Percentiles rank a stretch among this genome's conserved stretches.
Evolutionary conservation across 2,329 filamentous ascomycete genomes (phyloP).

Genomic region (Colletotrichum truncatum): DNA sequence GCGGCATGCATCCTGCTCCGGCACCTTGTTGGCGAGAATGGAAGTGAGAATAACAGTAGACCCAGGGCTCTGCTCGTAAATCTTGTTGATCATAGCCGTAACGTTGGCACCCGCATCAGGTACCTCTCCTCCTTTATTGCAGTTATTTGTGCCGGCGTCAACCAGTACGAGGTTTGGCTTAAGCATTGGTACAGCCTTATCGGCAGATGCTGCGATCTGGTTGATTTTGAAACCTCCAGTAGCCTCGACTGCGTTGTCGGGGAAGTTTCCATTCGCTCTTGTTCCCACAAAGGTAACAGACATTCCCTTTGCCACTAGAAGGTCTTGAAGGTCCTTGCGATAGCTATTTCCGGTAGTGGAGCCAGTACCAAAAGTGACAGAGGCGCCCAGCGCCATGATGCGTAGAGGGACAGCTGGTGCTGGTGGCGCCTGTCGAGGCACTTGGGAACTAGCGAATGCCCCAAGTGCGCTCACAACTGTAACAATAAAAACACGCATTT

Average conservation of each 20-base stretch:
- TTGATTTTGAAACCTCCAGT: conserved; percentile 16
- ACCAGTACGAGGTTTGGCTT: conserved; percentile 34
- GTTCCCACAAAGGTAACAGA: conserved; percentile 17
- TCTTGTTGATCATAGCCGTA: conserved; percentile 25
- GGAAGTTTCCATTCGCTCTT: conserved; percentile 9
- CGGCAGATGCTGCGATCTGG: conserved; percentile 19
- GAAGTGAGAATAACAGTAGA: conserved; percentile 25
- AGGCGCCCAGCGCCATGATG: conserved; percentile 25
- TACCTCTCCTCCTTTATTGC: conserved; percentile 23
- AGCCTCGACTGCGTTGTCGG: conserved; percentile 23
- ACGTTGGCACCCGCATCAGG: conserved; percentile 25
- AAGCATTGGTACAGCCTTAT: conserved; percentile 7
- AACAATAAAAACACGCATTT: background rate
- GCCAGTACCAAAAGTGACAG: conserved; percentile 21
- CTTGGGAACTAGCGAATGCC: background rate
- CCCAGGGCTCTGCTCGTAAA: conserved; percentile 28
- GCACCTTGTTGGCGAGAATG: conserved; percentile 23
- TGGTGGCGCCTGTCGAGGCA: conserved; percentile 7
- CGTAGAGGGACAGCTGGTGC: conserved; percentile 7
- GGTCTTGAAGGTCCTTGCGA: conserved; percentile 41
- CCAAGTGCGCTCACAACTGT: background rate
- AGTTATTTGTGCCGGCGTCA: conserved; percentile 35
- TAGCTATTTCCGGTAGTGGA: conserved; percentile 48
- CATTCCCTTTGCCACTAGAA: conserved; percentile 9
- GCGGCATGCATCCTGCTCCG: conserved; percentile 26